phyloP scores from a whole-genome alignment of 129 eudicot species.

The Gnaphalium uliginosum region DNA sequence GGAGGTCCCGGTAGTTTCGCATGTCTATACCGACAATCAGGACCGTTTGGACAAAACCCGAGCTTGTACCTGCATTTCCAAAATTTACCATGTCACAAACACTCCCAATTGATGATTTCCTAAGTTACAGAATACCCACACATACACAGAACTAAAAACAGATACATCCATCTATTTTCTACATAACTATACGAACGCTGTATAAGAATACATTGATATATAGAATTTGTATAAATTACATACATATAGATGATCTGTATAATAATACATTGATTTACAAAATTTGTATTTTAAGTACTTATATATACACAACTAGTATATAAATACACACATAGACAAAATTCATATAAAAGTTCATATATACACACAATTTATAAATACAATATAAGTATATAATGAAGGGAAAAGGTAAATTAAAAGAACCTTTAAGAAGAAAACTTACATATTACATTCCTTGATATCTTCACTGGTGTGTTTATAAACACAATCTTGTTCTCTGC shows the following conservation, averaged over 20 bases:
- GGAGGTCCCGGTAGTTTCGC: constrained; percentile 84
- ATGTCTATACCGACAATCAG: constrained; percentile 86
- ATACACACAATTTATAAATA: background rate
- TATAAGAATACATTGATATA: no score
- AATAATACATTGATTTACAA: background rate
- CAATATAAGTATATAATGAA: background rate
- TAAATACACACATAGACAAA: background rate
- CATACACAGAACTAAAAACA: background rate
- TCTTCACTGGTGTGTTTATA: constrained; percentile 95
- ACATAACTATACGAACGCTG: no score
- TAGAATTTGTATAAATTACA: background rate
- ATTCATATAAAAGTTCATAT: no score
- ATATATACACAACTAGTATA: no score
- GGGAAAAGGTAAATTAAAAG: background rate
- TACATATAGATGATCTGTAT: background rate
- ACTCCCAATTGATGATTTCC: background rate
- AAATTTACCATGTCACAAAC: background rate
- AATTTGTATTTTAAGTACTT: no score
- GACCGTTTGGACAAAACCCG: constrained; percentile 93
- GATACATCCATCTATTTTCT: background rate
- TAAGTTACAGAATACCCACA: background rate
- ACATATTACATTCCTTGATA: constrained; percentile 98
- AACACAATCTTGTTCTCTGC: constrained; percentile 97
- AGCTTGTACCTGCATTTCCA: constrained; percentile 61
- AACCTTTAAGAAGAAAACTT: constrained; percentile 15